Conservation (phyloP, 345 rosid genomes). For the Boechera divaricarpa region DNA sequence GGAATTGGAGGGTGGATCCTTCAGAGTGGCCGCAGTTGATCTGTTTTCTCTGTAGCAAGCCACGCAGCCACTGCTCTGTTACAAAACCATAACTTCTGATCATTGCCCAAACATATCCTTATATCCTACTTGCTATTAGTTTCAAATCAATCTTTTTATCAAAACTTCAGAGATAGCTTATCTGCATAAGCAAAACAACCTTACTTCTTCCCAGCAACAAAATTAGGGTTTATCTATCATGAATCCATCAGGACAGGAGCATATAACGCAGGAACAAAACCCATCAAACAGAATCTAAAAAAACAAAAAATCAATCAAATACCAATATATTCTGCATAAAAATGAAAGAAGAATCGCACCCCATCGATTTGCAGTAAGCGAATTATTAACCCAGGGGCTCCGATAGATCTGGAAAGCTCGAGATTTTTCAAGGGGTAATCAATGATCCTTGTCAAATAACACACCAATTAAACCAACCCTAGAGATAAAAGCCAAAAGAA, state of each 20-base stretch:
- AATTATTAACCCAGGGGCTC: constrained; percentile 40
- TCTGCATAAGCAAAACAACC: constrained; percentile 9
- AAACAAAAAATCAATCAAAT: constrained; percentile 31
- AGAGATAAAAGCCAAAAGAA: constrained; percentile 24
- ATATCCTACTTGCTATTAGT: not conserved
- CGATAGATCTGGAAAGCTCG: constrained; percentile 54
- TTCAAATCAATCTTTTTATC: not conserved
- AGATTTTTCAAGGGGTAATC: constrained; percentile 9
- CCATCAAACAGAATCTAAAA: constrained; percentile 27
- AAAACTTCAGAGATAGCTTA: not conserved
- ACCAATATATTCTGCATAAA: constrained; percentile 5
- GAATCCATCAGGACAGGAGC: constrained; percentile 4
- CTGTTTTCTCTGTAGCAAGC: constrained; percentile 64
- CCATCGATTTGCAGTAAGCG: constrained; percentile 62
- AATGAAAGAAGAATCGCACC: constrained; percentile 57
- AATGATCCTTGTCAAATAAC: constrained; percentile 28
- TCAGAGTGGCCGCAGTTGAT: constrained; percentile 36
- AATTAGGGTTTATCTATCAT: constrained; percentile 23
- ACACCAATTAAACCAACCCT: constrained; percentile 41
- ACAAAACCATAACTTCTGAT: constrained; percentile 54
- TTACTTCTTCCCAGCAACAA: constrained; percentile 6
- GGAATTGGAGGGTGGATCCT: constrained; percentile 44
- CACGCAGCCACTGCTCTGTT: constrained; percentile 92
- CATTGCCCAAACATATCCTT: constrained; percentile 38
- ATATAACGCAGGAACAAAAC: constrained; percentile 26